Conservation (phyloP, 257 asterid genomes). For the Solanum ossicruentum region DNA sequence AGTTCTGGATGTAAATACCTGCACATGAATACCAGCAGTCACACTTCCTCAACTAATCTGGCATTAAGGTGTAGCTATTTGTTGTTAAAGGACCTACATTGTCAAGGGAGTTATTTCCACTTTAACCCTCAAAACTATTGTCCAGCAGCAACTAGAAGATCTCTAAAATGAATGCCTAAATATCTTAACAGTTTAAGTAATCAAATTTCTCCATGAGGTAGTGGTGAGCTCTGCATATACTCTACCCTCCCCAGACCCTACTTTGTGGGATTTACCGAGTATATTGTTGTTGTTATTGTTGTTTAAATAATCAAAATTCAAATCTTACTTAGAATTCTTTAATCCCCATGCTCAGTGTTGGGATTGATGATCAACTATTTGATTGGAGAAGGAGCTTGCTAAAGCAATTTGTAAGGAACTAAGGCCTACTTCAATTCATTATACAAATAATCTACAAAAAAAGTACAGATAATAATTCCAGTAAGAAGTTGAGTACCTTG, state of each 20-base stretch:
- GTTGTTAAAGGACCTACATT: neutral
- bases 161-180: neutral
- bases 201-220: too few relatives aligned
- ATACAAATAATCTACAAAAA: neutral
- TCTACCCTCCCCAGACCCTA: too few relatives aligned
- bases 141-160: neutral
- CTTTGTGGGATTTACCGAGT: too few relatives aligned
- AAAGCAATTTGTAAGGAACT: neutral
- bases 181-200: neutral
- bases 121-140: neutral
- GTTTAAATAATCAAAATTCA: neutral
- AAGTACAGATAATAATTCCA: neutral
- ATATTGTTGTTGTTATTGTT: too few relatives aligned
- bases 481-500: neutral
- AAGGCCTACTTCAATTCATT: neutral
- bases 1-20: neutral
- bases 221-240: too few relatives aligned
- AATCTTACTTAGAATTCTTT: neutral
- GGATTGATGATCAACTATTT: neutral
- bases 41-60: neutral
- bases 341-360: neutral
- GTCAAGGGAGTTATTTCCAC: neutral
- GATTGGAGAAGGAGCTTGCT: neutral
- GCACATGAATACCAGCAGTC: neutral
- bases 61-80: neutral